A percentile compares a stretch with the other conserved stretches of the same genome.
These are phyloP conservation scores for Fusarium tuaranense DNA, from an alignment of 2,329 filamentous ascomycete species.

Conservation along the genomic window DNA sequence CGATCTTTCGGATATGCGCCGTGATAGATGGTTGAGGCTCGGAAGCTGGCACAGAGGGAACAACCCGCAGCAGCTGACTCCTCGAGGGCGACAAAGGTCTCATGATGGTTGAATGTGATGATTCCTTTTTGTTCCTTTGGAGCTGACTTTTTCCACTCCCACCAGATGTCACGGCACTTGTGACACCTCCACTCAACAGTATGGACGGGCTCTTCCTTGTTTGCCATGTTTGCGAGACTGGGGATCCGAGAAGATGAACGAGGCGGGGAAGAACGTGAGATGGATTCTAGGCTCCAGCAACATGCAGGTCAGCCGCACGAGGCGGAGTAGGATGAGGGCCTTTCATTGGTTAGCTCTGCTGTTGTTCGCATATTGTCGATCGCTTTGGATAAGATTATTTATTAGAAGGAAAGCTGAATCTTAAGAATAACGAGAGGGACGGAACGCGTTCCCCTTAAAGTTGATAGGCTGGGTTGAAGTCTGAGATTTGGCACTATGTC, in stretches of 20 bases:
- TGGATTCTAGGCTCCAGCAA: not conserved
- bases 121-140: not conserved
- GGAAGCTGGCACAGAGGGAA: not conserved
- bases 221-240: not conserved
- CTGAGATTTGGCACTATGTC: not conserved
- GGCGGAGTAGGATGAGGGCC: not conserved
- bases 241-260: not conserved
- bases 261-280: not conserved
- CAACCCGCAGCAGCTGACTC: not conserved
- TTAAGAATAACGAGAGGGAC: not conserved
- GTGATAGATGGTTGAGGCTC: not conserved
- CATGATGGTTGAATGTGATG: not conserved
- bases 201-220: not conserved
- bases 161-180: not conserved
- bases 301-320: not conserved
- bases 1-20: not conserved
- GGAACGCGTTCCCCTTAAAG: fast-evolving
- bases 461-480: not conserved
- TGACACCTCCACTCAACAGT: not conserved
- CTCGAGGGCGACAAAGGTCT: not conserved
- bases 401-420: fast-evolving
- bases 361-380: not conserved
- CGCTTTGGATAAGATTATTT: not conserved
- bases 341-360: not conserved
- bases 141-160: not conserved